Evolutionary conservation across 2,329 filamentous ascomycete genomes (phyloP).

Genomic region (Pyrenochaeta sp.): DNA sequence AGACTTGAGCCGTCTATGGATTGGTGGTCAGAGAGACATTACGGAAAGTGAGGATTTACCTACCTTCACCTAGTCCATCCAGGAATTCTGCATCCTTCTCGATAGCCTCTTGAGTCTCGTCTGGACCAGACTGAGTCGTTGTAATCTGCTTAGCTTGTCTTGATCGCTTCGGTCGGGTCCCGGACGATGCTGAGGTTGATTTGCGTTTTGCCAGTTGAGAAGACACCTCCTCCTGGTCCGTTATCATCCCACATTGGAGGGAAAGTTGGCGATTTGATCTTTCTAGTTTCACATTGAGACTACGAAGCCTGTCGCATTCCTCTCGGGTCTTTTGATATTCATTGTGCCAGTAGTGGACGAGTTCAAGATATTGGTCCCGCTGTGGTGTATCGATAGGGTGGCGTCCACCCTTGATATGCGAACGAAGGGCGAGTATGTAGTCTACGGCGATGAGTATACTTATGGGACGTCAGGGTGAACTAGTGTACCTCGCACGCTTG

Average conservation of each 20-base stretch:
- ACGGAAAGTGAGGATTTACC: background rate
- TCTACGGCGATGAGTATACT: constrained; percentile 28
- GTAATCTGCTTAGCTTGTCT: constrained; percentile 14
- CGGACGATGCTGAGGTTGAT: constrained; percentile 12
- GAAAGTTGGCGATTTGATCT: constrained; percentile 33
- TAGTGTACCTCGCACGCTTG: constrained; percentile 37
- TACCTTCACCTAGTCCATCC: constrained; percentile 33
- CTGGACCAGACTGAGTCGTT: constrained; percentile 11
- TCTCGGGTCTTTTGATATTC: constrained; percentile 31
- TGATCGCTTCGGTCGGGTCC: constrained; percentile 20
- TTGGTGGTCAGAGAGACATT: background rate
- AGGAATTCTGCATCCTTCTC: constrained; percentile 37
- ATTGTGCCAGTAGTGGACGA: constrained; percentile 50
- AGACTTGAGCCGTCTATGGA: constrained; percentile 27
- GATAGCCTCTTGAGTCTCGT: constrained; percentile 28
- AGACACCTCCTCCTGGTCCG: too few species aligned
- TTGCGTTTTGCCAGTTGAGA: constrained; percentile 28
- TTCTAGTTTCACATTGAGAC: constrained; percentile 34
- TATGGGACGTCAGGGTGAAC: too few species aligned
- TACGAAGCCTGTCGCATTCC: constrained; percentile 29
- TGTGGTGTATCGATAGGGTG: constrained; percentile 28
- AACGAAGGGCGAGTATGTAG: constrained; percentile 43
- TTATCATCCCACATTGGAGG: too few species aligned
- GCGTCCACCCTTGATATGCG: constrained; percentile 38
- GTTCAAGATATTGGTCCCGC: constrained; percentile 46